Conservation (phyloP, 208 protist genomes). For the Trypanosoma cruzi region DNA sequence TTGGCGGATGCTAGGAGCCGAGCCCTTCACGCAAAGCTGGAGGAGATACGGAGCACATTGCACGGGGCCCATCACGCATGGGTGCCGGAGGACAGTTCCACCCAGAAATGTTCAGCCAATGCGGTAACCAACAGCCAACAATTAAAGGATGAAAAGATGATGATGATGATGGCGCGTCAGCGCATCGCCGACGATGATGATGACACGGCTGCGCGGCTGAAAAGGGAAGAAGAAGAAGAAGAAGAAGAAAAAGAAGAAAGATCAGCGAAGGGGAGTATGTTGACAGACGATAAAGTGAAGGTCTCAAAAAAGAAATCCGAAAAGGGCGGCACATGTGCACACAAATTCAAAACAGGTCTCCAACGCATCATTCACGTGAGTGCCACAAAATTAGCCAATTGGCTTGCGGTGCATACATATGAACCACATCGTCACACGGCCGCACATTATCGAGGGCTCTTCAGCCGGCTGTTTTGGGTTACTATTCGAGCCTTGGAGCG, state of each 20-base stretch:
- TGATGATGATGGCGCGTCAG: background rate
- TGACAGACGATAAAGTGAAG: too few species aligned
- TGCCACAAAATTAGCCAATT: slow-evolving; percentile 22
- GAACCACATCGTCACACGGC: slow-evolving; percentile 32
- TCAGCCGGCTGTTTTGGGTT: slow-evolving; percentile 24
- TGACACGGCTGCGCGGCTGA: too few species aligned
- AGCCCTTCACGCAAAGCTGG: slow-evolving; percentile 18
- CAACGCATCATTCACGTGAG: background rate
- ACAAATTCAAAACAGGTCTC: background rate
- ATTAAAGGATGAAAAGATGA: background rate
- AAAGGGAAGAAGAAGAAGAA: too few species aligned
- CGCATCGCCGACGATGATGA: background rate
- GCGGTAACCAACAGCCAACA: background rate
- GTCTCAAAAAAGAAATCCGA: too few species aligned
- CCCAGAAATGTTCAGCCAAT: background rate
- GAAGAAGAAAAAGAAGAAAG: too few species aligned
- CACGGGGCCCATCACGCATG: background rate
- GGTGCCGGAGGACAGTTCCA: background rate
- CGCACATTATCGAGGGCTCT: slow-evolving; percentile 17
- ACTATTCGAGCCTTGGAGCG: slow-evolving; percentile 34
- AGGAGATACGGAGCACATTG: slow-evolving; percentile 18
- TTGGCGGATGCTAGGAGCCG: slow-evolving; percentile 9
- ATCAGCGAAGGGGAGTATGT: too few species aligned
- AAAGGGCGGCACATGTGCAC: background rate
- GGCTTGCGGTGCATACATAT: slow-evolving; percentile 48